Evolutionary conservation across 371 early-diverging fungal species (phyloP).

Genomic region (Syncephalis fuscata): DNA sequence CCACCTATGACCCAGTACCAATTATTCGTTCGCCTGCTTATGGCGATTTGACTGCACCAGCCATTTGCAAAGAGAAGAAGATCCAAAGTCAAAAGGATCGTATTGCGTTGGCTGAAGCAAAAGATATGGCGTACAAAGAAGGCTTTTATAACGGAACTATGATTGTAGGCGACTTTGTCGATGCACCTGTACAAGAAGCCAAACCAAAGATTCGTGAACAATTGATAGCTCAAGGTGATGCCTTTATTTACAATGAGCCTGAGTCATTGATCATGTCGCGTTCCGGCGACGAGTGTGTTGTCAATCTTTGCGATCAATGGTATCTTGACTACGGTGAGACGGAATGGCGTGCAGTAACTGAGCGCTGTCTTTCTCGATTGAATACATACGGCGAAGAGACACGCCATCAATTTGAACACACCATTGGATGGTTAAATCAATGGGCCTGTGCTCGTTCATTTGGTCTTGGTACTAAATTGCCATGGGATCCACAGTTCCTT

Average conservation of each 20-base stretch:
- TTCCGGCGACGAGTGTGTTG: constrained; percentile 97
- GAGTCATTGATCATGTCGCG: constrained; percentile 91
- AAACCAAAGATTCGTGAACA: constrained; percentile 66
- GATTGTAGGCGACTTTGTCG: constrained; percentile 64
- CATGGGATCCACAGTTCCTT: constrained; percentile 94
- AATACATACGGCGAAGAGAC: constrained; percentile 77
- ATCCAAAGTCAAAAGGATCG: constrained; percentile 92
- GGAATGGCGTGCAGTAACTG: constrained; percentile 72
- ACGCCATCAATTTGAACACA: constrained; percentile 71
- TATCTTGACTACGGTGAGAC: constrained; percentile 97
- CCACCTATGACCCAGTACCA: constrained; percentile 61
- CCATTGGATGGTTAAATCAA: constrained; percentile 93
- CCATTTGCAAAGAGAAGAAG: constrained; percentile 75
- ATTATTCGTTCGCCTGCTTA: constrained; percentile 77
- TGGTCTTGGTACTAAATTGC: constrained; percentile 94
- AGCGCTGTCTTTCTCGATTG: constrained; percentile 70
- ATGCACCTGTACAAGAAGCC: constrained; percentile 81
- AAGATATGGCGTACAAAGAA: constrained; percentile 94
- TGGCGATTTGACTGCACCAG: constrained; percentile 72
- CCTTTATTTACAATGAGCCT: constrained; percentile 92
- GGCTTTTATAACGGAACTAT: constrained; percentile 91
- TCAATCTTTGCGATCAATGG: constrained; percentile 98
- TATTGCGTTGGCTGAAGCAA: constrained; percentile 76
- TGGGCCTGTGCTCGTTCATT: constrained; percentile 99
- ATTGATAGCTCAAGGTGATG: constrained; percentile 54